phyloP scores from a whole-genome alignment of 2,329 filamentous ascomycete genomes.

The Trichophyton benhamiae region DNA sequence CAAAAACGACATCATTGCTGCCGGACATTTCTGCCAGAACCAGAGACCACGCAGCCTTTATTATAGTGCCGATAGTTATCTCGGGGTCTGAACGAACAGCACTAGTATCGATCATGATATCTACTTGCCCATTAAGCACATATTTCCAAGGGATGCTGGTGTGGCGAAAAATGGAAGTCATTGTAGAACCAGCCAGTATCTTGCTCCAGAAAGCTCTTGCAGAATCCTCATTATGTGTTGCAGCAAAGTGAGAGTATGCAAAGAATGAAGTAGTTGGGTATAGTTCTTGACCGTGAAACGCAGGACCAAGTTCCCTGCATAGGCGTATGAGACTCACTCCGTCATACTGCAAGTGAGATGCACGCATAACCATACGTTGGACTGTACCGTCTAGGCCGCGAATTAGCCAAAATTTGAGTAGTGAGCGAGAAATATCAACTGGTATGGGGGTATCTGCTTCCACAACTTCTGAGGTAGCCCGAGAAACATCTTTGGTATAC shows the following conservation, averaged over 20 bases:
- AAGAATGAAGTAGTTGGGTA: not conserved
- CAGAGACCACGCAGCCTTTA: constrained; percentile 9
- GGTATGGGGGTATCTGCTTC: not conserved
- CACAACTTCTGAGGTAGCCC: not conserved
- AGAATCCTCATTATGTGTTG: not conserved
- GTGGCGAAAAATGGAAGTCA: not conserved
- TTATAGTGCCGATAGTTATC: constrained; percentile 1
- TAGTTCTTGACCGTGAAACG: not conserved
- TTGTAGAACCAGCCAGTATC: not conserved
- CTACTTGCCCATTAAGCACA: not conserved
- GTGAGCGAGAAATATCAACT: not conserved
- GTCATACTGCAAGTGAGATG: constrained; percentile 53
- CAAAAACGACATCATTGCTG: constrained; percentile 31
- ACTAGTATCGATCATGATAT: not conserved
- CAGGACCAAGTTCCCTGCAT: not conserved
- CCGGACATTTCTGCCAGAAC: constrained; percentile 10
- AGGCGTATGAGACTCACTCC: constrained; percentile 46
- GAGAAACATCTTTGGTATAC: not conserved
- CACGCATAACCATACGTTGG: constrained; percentile 40
- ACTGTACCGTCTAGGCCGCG: not conserved
- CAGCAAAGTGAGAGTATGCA: not conserved
- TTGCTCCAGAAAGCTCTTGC: not conserved
- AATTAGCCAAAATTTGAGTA: not conserved
- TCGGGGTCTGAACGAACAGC: not conserved
- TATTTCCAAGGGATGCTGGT: not conserved